Evolutionary conservation across 2,329 filamentous ascomycete species (phyloP).

Genomic region (Botryotinia convoluta): DNA sequence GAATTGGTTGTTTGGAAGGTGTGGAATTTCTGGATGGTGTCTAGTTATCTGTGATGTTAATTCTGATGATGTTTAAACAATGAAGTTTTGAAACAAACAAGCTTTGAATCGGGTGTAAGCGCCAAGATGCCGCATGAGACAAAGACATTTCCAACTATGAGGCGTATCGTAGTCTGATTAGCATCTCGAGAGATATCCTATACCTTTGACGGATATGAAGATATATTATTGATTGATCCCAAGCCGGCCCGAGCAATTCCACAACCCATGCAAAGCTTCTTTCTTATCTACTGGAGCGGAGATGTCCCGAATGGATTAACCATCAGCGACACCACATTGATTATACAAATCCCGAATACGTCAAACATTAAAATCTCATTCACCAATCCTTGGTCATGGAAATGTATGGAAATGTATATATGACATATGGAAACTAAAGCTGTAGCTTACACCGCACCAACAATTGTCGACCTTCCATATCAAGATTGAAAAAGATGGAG

Average conservation of each 20-base stretch:
- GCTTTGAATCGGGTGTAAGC: not conserved
- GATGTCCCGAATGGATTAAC: not conserved
- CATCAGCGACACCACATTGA: not conserved
- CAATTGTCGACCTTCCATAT: slow-evolving; percentile 6
- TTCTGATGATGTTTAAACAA: not conserved
- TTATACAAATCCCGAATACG: no score
- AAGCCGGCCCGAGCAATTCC: not conserved
- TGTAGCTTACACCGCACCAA: not conserved
- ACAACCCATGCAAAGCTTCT: not conserved
- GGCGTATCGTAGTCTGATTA: no score
- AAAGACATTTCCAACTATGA: not conserved
- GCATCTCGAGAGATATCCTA: not conserved
- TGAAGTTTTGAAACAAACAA: not conserved
- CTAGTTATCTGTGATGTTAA: not conserved
- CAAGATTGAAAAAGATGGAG: slow-evolving; percentile 4
- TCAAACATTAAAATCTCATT: not conserved
- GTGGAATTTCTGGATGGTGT: not conserved
- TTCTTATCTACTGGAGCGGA: not conserved
- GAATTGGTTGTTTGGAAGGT: not conserved
- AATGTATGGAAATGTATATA: not conserved
- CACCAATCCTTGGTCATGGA: not conserved
- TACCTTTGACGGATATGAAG: not conserved
- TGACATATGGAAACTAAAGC: not conserved
- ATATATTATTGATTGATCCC: not conserved
- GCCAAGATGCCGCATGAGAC: not conserved